phyloP scores from a whole-genome alignment of 495 filamentous ascomycete genomes.

The Sordaria brevicollis region DNA sequence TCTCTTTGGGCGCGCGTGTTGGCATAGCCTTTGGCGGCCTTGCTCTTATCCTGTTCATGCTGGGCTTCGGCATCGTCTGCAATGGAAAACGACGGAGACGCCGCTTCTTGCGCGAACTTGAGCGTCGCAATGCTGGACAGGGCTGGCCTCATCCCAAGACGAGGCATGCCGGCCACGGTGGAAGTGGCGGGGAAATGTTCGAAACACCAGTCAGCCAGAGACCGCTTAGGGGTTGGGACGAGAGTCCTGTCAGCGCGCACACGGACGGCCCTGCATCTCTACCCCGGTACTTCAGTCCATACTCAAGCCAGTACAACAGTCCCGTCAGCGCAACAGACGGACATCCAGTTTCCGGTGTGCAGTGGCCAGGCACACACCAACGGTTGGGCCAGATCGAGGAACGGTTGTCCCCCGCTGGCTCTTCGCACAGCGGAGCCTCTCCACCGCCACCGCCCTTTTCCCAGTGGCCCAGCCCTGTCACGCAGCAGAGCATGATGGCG shows the following conservation, averaged over 20 bases:
- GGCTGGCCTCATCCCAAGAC: conserved; percentile 27
- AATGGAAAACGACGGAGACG: conserved; percentile 38
- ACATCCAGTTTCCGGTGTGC: conserved; percentile 8
- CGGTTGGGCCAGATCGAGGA: conserved; percentile 14
- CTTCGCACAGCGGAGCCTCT: not conserved
- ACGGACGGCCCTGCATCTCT: conserved; percentile 21
- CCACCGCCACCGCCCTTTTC: conserved; percentile 19
- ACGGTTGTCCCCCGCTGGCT: not conserved
- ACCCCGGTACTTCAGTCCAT: conserved; percentile 39
- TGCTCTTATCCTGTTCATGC: conserved; percentile 28
- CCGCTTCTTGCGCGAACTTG: conserved; percentile 30
- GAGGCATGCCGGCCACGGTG: conserved; percentile 11
- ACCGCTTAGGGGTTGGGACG: conserved; percentile 35
- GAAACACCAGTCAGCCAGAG: conserved; percentile 39
- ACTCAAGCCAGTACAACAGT: conserved; percentile 36
- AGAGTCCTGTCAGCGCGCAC: conserved; percentile 33
- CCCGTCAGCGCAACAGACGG: conserved; percentile 30
- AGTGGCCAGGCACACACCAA: conserved; percentile 17
- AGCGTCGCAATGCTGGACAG: conserved; percentile 18
- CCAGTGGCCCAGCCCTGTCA: conserved; percentile 18
- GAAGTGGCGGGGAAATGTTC: conserved; percentile 26
- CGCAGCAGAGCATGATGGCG: conserved; percentile 16
- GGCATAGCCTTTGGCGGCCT: conserved; percentile 42
- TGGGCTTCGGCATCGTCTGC: conserved; percentile 36
- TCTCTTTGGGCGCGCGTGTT: conserved; percentile 39